These are phyloP conservation scores for Tetracentron sinense DNA, from an alignment of 164 flowering plant genomes.

Conservation along the genomic window DNA sequence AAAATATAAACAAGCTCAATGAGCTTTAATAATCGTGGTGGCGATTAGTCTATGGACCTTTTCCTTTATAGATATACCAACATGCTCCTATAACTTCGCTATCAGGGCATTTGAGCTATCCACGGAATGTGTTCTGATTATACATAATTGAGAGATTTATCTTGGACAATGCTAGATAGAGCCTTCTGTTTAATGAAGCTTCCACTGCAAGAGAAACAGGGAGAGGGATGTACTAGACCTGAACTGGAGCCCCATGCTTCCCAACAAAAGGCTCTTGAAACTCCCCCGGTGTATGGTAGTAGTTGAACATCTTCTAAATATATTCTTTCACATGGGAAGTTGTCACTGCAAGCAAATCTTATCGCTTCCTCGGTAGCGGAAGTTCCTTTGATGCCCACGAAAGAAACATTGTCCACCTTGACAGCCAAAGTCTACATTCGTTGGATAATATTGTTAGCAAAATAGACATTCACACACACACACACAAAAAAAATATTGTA, in stretches of 20 bases:
- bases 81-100: too few relatives aligned
- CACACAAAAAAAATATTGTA: too few relatives aligned
- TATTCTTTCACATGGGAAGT: conserved; percentile 58
- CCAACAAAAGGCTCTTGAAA: conserved; percentile 70
- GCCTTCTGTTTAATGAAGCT: conserved; percentile 30
- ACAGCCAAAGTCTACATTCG: conserved; percentile 64
- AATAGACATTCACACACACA: too few relatives aligned
- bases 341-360: conserved; percentile 72
- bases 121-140: not conserved
- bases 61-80: too few relatives aligned
- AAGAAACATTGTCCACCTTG: conserved; percentile 55
- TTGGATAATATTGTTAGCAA: not conserved
- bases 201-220: conserved; percentile 44
- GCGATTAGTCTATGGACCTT: too few relatives aligned
- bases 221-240: conserved; percentile 53
- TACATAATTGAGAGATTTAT: not conserved
- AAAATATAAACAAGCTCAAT: too few relatives aligned
- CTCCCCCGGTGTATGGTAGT: conserved; percentile 27
- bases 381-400: conserved; percentile 58
- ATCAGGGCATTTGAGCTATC: not conserved
- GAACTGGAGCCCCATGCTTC: conserved; percentile 56
- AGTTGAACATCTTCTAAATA: conserved; percentile 63
- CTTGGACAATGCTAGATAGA: conserved; percentile 11
- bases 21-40: too few relatives aligned
- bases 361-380: conserved; percentile 78